Evolutionary conservation across 2,329 filamentous ascomycete species (phyloP).

Genomic region (Aspergillus sp.): DNA sequence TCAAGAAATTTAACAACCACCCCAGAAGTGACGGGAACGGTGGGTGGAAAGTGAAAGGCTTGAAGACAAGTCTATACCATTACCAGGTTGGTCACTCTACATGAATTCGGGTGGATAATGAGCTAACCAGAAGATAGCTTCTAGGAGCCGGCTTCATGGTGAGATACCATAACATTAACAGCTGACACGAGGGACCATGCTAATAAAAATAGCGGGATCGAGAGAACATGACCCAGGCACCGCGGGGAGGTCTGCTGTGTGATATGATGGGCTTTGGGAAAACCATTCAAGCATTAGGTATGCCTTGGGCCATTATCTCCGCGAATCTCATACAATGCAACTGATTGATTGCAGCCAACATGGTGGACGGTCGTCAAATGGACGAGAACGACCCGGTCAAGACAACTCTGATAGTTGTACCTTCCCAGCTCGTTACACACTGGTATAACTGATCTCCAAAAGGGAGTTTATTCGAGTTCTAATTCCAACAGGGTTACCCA

Average conservation of each 20-base stretch:
- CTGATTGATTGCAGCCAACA: constrained; percentile 27
- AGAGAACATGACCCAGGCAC: constrained; percentile 17
- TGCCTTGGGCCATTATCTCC: neutral
- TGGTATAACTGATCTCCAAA: constrained; percentile 25
- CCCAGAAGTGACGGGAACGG: constrained; percentile 28
- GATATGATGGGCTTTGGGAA: constrained; percentile 46
- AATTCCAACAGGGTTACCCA: constrained; percentile 25
- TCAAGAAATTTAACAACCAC: constrained; percentile 25
- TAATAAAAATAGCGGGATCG: constrained; percentile 25
- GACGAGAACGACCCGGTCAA: constrained; percentile 17
- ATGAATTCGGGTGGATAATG: neutral
- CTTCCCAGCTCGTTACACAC: constrained; percentile 31
- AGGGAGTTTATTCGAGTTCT: neutral
- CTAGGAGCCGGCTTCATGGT: constrained; percentile 35
- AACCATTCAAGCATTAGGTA: constrained; percentile 37
- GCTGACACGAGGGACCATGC: no score
- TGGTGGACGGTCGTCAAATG: constrained; percentile 32
- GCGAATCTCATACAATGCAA: neutral
- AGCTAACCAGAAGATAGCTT: constrained; percentile 20
- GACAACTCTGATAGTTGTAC: constrained; percentile 40
- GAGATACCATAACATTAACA: constrained; percentile 1
- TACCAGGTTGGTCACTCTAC: constrained; percentile 30
- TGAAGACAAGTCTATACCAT: constrained; percentile 34
- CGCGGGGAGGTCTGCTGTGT: constrained; percentile 36
- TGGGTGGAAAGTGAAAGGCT: constrained; percentile 31